Conservation (phyloP, 75 land plant genomes). For the Chamaecyparis obtusa region DNA sequence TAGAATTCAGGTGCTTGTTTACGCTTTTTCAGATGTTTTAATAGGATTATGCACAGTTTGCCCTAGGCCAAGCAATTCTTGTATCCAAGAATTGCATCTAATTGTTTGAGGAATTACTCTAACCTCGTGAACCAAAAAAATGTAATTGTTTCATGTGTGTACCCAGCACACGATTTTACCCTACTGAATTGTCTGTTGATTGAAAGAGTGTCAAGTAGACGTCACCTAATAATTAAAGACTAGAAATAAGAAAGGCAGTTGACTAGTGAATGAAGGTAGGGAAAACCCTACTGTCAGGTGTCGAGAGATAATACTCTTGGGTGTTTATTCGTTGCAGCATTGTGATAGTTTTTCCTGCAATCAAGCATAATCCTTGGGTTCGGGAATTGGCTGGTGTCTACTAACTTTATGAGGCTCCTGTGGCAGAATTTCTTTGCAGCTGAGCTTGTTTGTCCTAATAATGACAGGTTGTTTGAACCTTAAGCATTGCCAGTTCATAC, state of each 20-base stretch:
- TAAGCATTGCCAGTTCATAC: neutral
- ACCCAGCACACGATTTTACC: neutral
- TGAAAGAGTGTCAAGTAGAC: neutral
- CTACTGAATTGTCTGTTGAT: neutral
- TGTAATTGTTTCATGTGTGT: neutral
- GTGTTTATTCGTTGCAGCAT: neutral
- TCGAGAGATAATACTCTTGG: neutral
- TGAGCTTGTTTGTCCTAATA: neutral
- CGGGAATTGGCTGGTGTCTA: neutral
- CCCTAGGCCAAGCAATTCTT: neutral
- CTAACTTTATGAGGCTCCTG: neutral
- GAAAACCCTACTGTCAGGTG: neutral
- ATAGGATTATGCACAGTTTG: neutral
- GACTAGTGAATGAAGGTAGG: neutral
- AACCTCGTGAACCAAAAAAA: neutral
- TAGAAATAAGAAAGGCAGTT: neutral
- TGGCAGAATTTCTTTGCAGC: neutral
- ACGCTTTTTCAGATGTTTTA: neutral
- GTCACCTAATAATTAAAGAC: neutral
- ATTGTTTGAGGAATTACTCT: neutral
- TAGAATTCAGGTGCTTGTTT: neutral
- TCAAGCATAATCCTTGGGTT: neutral
- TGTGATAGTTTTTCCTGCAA: neutral
- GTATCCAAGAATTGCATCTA: neutral
- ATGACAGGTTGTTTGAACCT: neutral